These are phyloP conservation scores for Chaetomiaceae sp. DNA, from an alignment of 2,329 filamentous ascomycete genomes.

Conservation along the genomic window DNA sequence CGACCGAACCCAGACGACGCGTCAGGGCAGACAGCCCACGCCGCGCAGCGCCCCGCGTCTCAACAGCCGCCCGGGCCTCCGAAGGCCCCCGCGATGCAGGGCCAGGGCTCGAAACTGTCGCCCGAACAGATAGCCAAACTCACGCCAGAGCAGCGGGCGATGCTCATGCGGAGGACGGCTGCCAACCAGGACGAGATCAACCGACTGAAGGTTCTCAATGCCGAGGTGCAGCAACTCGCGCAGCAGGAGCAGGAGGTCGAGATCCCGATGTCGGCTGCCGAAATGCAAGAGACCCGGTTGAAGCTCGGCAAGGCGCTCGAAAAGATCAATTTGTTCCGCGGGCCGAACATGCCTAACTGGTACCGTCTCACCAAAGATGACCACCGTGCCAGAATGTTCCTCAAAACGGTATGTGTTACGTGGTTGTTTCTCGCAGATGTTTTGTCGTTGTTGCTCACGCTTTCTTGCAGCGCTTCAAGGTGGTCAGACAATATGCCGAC, in stretches of 20 bases:
- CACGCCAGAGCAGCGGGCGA: no score
- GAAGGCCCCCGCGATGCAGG: conserved; percentile 32
- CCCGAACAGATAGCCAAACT: no score
- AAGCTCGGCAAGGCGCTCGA: conserved; percentile 38
- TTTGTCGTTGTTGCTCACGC: conserved; percentile 4
- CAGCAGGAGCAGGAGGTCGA: conserved; percentile 35
- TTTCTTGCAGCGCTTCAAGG: conserved; percentile 42
- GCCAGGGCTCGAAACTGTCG: no score
- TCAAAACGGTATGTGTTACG: conserved; percentile 42
- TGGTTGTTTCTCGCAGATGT: neutral
- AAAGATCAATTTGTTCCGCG: conserved; percentile 40
- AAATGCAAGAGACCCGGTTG: conserved; percentile 38
- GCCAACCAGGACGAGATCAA: conserved; percentile 9
- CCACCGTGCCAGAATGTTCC: conserved; percentile 44
- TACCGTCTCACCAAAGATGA: conserved; percentile 45
- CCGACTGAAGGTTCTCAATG: conserved; percentile 28
- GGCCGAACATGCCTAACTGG: conserved; percentile 41
- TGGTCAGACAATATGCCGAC: conserved; percentile 49
- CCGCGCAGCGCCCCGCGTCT: conserved; percentile 25
- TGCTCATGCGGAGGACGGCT: no score
- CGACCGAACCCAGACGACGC: conserved; percentile 44
- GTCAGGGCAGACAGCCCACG: conserved; percentile 20
- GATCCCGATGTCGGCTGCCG: conserved; percentile 41
- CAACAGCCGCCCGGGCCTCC: conserved; percentile 21
- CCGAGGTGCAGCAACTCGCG: conserved; percentile 32